Conservation (phyloP, 768 basidiomycete genomes). For the Lactarius tabidus region DNA sequence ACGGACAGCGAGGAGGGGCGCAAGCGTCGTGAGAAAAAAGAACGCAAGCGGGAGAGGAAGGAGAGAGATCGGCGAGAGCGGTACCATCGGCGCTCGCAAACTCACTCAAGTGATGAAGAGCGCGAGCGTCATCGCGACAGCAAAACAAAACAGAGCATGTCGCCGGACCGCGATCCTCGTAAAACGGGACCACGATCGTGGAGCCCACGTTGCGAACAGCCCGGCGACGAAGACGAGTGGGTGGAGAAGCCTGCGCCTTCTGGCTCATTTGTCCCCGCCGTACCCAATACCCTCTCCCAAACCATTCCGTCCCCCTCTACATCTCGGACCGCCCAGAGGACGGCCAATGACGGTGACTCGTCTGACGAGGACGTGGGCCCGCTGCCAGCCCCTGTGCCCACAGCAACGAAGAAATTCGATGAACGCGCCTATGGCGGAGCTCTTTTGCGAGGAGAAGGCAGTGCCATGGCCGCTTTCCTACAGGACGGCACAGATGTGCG, state of each 20-base stretch:
- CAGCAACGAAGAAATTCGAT: slow-evolving; percentile 49
- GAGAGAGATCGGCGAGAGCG: slow-evolving; percentile 44
- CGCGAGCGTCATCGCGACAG: slow-evolving; percentile 25
- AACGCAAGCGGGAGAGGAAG: slow-evolving; percentile 51
- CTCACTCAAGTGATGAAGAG: slow-evolving; percentile 32
- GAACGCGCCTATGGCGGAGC: slow-evolving; percentile 88
- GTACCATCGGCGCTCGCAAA: slow-evolving; percentile 28
- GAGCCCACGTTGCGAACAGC: slow-evolving; percentile 21
- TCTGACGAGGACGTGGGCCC: slow-evolving; percentile 72
- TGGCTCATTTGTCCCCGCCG: slow-evolving; percentile 29
- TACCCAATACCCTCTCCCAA: slow-evolving; percentile 26
- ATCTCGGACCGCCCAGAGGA: not conserved
- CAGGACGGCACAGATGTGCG: slow-evolving; percentile 75
- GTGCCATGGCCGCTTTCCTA: slow-evolving; percentile 96
- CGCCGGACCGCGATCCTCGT: slow-evolving; percentile 31
- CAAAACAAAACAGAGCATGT: slow-evolving; percentile 33
- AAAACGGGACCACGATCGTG: slow-evolving; percentile 14
- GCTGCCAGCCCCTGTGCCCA: slow-evolving; percentile 49
- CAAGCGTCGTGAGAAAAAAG: slow-evolving; percentile 54
- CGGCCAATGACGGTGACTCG: slow-evolving; percentile 3
- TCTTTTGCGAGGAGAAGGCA: slow-evolving; percentile 90
- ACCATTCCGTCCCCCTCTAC: slow-evolving; percentile 6
- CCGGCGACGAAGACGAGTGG: slow-evolving; percentile 57
- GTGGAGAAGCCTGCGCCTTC: slow-evolving; percentile 50
- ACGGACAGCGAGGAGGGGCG: slow-evolving; percentile 53